A percentile compares a stretch with the other conserved stretches of the same genome.
phyloP scores from a whole-genome alignment of 805 yeast species.

The Wickerhamiella kazuoi region DNA sequence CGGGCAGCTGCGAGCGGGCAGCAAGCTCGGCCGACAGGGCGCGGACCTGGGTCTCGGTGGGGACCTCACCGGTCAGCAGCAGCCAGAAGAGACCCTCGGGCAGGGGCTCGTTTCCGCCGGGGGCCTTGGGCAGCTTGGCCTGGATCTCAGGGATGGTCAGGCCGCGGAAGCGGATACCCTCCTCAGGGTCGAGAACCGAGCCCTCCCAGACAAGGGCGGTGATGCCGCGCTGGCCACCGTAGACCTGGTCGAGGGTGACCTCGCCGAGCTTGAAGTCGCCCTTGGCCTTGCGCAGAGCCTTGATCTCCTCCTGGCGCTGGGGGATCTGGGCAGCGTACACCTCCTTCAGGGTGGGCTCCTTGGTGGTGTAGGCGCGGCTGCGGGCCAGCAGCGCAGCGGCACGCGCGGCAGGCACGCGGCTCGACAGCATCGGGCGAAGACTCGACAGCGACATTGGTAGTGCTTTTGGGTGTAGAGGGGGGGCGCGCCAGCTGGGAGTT shows the following conservation, averaged over 20 bases:
- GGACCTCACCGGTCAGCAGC: slow-evolving; percentile 66
- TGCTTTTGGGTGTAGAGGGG: too few relatives aligned
- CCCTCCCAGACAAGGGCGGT: slow-evolving; percentile 81
- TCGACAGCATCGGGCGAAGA: neutral
- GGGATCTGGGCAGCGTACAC: slow-evolving; percentile 87
- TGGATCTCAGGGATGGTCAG: slow-evolving; percentile 66
- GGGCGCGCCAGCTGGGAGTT: too few relatives aligned
- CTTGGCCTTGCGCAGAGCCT: slow-evolving; percentile 71
- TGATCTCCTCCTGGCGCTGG: slow-evolving; percentile 78
- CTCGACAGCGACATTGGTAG: too few relatives aligned
- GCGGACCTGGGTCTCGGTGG: slow-evolving; percentile 51
- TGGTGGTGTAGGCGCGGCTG: slow-evolving; percentile 14
- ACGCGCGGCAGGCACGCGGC: neutral
- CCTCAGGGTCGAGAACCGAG: slow-evolving; percentile 66
- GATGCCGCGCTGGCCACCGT: slow-evolving; percentile 86
- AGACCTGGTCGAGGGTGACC: slow-evolving; percentile 60
- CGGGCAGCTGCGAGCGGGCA: slow-evolving; percentile 60
- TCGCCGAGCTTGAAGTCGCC: slow-evolving; percentile 66
- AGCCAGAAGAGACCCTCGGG: slow-evolving; percentile 79
- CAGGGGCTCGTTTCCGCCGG: slow-evolving; percentile 44
- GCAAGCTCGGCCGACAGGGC: slow-evolving; percentile 62
- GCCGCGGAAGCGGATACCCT: slow-evolving; percentile 78
- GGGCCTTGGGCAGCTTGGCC: slow-evolving; percentile 55
- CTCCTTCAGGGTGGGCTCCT: slow-evolving; percentile 54
- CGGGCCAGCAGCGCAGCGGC: slow-evolving; percentile 1